These are phyloP conservation scores for Linaria vulgaris DNA, from an alignment of 257 asterid genomes.

Conservation along the genomic window DNA sequence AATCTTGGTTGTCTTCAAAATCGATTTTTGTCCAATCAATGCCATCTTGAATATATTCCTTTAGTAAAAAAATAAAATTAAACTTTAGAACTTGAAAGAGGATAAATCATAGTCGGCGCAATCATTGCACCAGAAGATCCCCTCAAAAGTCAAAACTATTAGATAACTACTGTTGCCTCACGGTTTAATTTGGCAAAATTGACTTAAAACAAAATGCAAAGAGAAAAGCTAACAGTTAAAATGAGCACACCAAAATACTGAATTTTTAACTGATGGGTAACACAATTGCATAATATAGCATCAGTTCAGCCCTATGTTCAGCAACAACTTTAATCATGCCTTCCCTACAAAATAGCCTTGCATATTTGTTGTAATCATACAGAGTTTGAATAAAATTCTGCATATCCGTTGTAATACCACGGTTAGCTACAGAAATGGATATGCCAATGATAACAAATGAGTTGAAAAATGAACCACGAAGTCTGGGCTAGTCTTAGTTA, in stretches of 20 bases:
- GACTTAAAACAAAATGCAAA: no score
- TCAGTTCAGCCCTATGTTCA: no score
- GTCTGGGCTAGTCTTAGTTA: neutral
- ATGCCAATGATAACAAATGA: neutral
- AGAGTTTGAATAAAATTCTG: no score
- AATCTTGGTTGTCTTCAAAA: constrained; percentile 96
- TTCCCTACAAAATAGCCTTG: no score
- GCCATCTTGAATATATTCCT: constrained; percentile 97
- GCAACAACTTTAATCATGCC: no score
- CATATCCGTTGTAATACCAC: neutral
- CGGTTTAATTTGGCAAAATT: no score
- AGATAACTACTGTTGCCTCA: no score
- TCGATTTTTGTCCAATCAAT: constrained; percentile 98
- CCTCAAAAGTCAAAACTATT: constrained; percentile 17
- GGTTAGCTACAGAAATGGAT: neutral
- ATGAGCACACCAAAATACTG: no score
- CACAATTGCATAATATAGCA: no score
- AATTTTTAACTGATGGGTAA: no score
- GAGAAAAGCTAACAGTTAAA: no score
- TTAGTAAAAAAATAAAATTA: constrained; percentile 27
- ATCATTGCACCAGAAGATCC: constrained; percentile 17
- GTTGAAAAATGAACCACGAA: constrained; percentile 6
- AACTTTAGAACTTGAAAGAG: constrained; percentile 21
- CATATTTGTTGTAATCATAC: no score
- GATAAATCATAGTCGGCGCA: constrained; percentile 12